Conservation (phyloP, 1,284 basidiomycete genomes). For the Ganoderma boninense region DNA sequence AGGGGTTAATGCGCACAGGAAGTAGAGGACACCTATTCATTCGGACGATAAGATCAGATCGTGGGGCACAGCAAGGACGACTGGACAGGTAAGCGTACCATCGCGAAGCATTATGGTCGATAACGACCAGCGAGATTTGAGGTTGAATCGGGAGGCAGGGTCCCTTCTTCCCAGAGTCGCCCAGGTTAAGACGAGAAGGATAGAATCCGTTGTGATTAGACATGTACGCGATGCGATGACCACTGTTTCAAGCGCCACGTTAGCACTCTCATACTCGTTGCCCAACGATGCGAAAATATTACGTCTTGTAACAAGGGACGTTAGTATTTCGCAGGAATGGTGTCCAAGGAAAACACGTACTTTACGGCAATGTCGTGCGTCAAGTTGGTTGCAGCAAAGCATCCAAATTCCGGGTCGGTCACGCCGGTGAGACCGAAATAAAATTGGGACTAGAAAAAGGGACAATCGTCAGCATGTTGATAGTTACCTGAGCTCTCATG, state of each 20-base stretch:
- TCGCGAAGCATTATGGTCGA: conserved; percentile 1
- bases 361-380: not conserved
- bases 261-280: not conserved
- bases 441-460: not conserved
- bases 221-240: conserved; percentile 14
- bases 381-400: not conserved
- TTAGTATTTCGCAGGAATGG: not conserved
- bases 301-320: not conserved
- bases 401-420: not conserved
- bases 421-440: not conserved
- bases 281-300: not conserved
- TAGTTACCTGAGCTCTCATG: not conserved
- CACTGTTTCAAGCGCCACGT: not conserved
- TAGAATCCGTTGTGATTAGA: conserved; percentile 8
- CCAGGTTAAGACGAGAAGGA: conserved; percentile 14
- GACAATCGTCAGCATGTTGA: not conserved
- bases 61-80: not conserved
- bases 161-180: conserved; percentile 1
- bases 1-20: not conserved
- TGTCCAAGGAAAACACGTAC: not conserved
- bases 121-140: not conserved
- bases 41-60: not conserved
- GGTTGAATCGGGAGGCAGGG: not conserved
- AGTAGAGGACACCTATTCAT: conserved; percentile 9
- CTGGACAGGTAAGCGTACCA: not conserved